Conservation (phyloP, 495 filamentous ascomycete species). For the Pyrenopolyporus hunteri region DNA sequence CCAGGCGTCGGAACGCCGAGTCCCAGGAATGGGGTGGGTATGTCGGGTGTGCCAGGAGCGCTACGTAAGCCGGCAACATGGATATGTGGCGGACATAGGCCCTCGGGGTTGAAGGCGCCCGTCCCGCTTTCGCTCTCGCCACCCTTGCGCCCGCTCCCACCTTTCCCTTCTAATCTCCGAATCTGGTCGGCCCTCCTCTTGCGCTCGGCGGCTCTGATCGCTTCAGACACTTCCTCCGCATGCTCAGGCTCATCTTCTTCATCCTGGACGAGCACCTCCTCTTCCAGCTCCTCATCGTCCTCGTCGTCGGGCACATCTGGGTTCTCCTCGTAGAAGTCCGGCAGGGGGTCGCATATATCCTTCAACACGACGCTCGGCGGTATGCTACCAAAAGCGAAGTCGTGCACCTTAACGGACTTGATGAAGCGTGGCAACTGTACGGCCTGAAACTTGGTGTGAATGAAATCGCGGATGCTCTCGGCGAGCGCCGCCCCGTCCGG, state of each 20-base stretch:
- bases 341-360: slow-evolving; percentile 92
- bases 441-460: slow-evolving; percentile 93
- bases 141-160: slow-evolving; percentile 17
- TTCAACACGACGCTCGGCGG: slow-evolving; percentile 88
- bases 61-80: slow-evolving; percentile 42
- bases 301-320: slow-evolving; percentile 57
- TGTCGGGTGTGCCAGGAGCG: slow-evolving; percentile 46
- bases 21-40: slow-evolving; percentile 69
- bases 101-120: slow-evolving; percentile 31
- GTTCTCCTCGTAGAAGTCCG: slow-evolving; percentile 95
- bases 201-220: slow-evolving; percentile 52
- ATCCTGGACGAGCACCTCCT: slow-evolving; percentile 39
- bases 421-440: slow-evolving; percentile 93
- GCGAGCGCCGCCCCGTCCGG: slow-evolving; percentile 84
- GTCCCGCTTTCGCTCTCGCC: slow-evolving; percentile 16
- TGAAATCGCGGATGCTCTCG: slow-evolving; percentile 85
- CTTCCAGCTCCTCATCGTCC: slow-evolving; percentile 46
- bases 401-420: slow-evolving; percentile 90
- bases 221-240: slow-evolving; percentile 46
- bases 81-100: slow-evolving; percentile 45
- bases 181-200: slow-evolving; percentile 48
- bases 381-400: slow-evolving; percentile 88
- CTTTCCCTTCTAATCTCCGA: slow-evolving; percentile 30
- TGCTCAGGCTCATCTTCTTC: slow-evolving; percentile 6
- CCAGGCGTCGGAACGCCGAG: slow-evolving; percentile 73